Evolutionary conservation across 2,329 filamentous ascomycete genomes (phyloP), one percentile per base, ranked within the genome.

Genomic region (Orbilia brochopaga): DNA sequence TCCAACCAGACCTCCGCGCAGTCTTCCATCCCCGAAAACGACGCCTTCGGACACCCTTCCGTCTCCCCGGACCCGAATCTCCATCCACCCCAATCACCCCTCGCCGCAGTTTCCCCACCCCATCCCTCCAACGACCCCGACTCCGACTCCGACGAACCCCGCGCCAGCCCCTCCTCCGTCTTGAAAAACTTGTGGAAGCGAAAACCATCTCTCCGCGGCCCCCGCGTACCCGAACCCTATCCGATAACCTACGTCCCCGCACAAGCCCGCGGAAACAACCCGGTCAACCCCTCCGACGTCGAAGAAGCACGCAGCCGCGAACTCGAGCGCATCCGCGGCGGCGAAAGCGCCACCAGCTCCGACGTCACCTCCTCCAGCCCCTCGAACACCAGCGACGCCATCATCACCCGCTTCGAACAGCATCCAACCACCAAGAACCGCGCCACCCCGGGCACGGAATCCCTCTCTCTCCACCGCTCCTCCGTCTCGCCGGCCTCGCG

Each of bases 161-260:
- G 42, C 19, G 19, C 27, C 24, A 30, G 48, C n/a, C 42, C 67
- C 13, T 46, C 59, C 24, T 70, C 66, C 11, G 44, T 72, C 5
- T 23, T 72, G 7, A 64, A 60, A 35, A 65, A 50, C 24, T 15
- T 72, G 2, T 72, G 55, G 60, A 64, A 53, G 30, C 44, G 55
- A 8, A 72, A 65, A 53, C 44, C 55, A 19, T 64, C 67, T n/a
- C 37, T 24, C 7, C 19, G 42, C 1, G 42, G 30, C 6, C 24
- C 4, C 19, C 64, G 56, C 52, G 6, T 44, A 2, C 46, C 40
- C n/a, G 67, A 72, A 23, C 67, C 67, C 21, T 65, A 65, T 44
- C 67, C 67, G 3, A 72, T 72, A 35, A 72, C 67, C 11, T 72
- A 72, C 21, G 64, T 72, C 15, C 67, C 67, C 8, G 67, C 60